Evolutionary conservation across 1,284 basidiomycete species (phyloP), one percentile per base, ranked within the genome.

Genomic region (Trametes sp.): DNA sequence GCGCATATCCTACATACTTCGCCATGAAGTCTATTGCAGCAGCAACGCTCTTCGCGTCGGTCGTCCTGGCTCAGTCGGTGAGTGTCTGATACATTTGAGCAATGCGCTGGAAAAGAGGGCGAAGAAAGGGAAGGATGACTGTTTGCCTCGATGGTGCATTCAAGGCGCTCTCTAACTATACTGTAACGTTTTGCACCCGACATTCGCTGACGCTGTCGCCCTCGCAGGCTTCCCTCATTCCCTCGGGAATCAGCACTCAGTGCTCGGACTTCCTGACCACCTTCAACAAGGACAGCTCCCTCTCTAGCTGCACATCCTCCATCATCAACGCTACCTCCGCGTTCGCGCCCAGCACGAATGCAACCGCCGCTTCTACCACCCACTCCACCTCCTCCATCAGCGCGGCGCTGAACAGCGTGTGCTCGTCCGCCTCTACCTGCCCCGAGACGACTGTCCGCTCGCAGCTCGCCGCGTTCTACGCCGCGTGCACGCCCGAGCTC

Each of bases 401-500:
- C 59, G 73, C 76, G 24, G 44, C 54, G 24, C 31, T 56, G 23
- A 56, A 56, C 44, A 24, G n/a, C 16, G 54, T 48, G 33, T 56
- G 54, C 54, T 21, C 21, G 8, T 63, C 76, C 24, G 23, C 78
- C 38, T 69, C 64, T 24, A 69, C 77, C 0, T 96, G 94, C 81
- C 75, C 84, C 10, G 84, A 88, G 58, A 80, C 77, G 36, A 75
- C 81, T 59, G 76, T 97, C 70, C 84, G 89, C 54, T 62, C 78
- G 38, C 81, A 86, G 70, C 85, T 98, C 60, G 78, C 84, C 56
- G 67, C 80, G 19, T 96, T 97, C 79, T 88, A 88, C 75, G 69
- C 81, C 13, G 82, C 84, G 8, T 98, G 95, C 81, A 64, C 77
- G 1, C 59, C 73, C 28, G 95, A 97, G 78, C 80, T 98, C 67